phyloP scores from a whole-genome alignment of 345 rosid genomes.

The Syzygium grande region DNA sequence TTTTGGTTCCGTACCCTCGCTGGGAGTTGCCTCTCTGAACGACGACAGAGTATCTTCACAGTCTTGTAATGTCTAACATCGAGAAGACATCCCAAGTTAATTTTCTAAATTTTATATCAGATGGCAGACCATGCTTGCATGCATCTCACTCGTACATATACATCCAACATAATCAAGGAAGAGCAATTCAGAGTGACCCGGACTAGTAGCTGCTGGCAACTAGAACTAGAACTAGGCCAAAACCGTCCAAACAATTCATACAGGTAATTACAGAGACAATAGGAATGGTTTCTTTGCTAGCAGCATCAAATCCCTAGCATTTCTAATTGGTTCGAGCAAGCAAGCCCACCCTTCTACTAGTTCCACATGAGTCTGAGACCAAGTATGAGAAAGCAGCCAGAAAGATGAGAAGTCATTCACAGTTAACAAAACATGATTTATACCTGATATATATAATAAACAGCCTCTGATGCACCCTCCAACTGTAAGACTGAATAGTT shows the following conservation, averaged over 20 bases:
- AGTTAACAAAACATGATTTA: neutral
- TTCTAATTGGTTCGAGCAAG: neutral
- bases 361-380: neutral
- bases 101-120: neutral
- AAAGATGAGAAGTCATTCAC: neutral
- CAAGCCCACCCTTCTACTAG: neutral
- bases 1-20: constrained; percentile 18
- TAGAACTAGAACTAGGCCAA: neutral
- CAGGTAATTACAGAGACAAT: neutral
- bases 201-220: neutral
- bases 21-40: constrained; percentile 29
- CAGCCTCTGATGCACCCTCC: constrained; percentile 62
- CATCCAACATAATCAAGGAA: neutral
- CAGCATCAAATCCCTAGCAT: neutral
- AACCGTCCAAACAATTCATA: neutral
- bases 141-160: neutral
- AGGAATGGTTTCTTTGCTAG: neutral
- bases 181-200: neutral
- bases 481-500: constrained; percentile 52
- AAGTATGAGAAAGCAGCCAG: neutral
- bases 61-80: constrained; percentile 68
- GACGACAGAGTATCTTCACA: constrained; percentile 50
- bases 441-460: constrained; percentile 86
- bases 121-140: neutral
- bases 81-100: neutral